Base-by-base conservation (phyloP, 176 grass and related monocot species). In the Bromus sterilis region DNA sequence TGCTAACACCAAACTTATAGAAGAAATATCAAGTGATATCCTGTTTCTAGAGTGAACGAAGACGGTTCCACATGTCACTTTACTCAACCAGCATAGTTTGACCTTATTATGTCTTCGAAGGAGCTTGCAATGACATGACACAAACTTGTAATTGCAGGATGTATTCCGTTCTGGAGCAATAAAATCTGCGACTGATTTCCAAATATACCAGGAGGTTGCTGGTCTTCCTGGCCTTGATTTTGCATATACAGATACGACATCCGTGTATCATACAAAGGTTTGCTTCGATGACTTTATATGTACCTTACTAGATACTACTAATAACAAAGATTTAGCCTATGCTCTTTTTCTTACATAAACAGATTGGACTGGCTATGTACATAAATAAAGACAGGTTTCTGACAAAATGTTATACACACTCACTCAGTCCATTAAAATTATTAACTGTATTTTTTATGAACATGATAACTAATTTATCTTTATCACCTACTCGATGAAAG, bases 211-310 rank as follows among this genome's bases (percentile, higher is more conserved):
- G 76, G 93, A 99, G 88, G 84, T 95, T 91, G 96, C 86, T 74
- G 82, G 82, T 56, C 96, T 98, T 80, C 84, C 93, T 84, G 93
- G 96, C 26, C 88, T 98, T 60, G 96, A 98, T 93, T 98, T 98
- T 93, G 96, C 96, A 76, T 95, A 93, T 86, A 86, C 89, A 42
- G 96, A 95, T 86, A 80, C 80, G 39, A 98, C 92, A 84, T 89
- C 95, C 72, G 93, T 98, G 58, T 98, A 98, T 89, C 96, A 98
- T 74, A 98, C 96, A 25, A 98, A 98, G 93, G 96, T 93, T 83
- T 74, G 63, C 74, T 66, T 74, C 83, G 37, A 49, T 79, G 28
- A 36, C 39, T 78, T 49, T 43, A 13, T 53, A 56, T 82, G 41
- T 46, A 72, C 71, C 34, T 58, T 16, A 55, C 48, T n/a, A n/a